Evolutionary conservation across 1,284 basidiomycete genomes (phyloP), one percentile per base, ranked within the genome.

Genomic region (Cutaneotrichosporon mucoides): DNA sequence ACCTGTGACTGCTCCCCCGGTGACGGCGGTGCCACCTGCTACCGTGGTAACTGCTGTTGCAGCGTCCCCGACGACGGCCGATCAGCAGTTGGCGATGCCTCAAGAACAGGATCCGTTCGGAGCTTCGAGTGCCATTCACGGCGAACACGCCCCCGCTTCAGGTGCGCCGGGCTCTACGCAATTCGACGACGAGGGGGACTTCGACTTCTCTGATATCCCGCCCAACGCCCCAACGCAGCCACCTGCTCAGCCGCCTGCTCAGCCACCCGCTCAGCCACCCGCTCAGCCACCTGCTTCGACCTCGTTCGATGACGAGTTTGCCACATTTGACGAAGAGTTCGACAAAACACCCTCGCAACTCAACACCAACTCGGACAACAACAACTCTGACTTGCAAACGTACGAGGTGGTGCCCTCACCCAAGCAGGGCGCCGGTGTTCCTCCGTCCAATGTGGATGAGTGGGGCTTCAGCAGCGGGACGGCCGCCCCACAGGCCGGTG

Each of bases 111-210:
- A 54, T 42, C 49, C 61, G 7, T 59, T 56, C 46, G 51, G 61
- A 11, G 43, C 42, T 15, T 43, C 69, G 1, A 70, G 68, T 63
- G 69, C 65, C 12, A 36, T 67, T 0, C 54, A 63, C 10, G 37
- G 7, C 15, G n/a, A 12, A 11, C 9, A 36, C 0, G 43, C 44
- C 7, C 55, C 55, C 6, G 38, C 40, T 24, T 11, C 6, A 11
- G 12, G 10, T 11, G 16, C 38, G 24, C 38, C 5, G 24, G 13
- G 10, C n/a, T 38, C 37, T 6, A n/a, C 7, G 11, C 33, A 47
- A 8, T 92, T 92, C 67, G 90, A 92, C 40, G 90, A 92, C 68
- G 90, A 92, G 70, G 90, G 92, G 70, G 88, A 89, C 64, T 92
- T 92, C 72, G 90, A 92, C 77, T 93, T 93, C 66, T 81, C 79